Evolutionary conservation across 805 yeast species (phyloP).

Genomic region (Dipodascopsis uninucleata): DNA sequence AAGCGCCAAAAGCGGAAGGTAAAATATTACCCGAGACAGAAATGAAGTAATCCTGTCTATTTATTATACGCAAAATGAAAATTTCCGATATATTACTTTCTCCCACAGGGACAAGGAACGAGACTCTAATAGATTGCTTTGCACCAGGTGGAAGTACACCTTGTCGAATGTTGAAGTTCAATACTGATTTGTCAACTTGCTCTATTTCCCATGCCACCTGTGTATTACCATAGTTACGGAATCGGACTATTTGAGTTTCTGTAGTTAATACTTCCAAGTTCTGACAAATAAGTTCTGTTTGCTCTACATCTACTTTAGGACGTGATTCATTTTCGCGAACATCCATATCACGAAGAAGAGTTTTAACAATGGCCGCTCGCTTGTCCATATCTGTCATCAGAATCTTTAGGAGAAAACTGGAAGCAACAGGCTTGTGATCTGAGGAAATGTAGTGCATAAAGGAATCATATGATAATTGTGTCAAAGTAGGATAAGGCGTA

Average conservation of each 20-base stretch:
- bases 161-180: conserved; percentile 30
- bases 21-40: conserved; percentile 27
- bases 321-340: conserved; percentile 45
- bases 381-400: conserved; percentile 40
- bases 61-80: conserved; percentile 33
- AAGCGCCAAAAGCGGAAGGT: conserved; percentile 36
- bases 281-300: conserved; percentile 35
- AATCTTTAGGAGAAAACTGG: conserved; percentile 37
- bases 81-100: conserved; percentile 25
- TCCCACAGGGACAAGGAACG: conserved; percentile 9
- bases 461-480: conserved; percentile 32
- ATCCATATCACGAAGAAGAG: conserved; percentile 43
- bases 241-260: conserved; percentile 29
- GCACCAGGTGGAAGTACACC: conserved; percentile 30
- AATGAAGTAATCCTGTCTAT: conserved; percentile 36
- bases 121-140: conserved; percentile 26
- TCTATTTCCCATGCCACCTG: conserved; percentile 41
- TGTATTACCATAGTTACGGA: conserved; percentile 41
- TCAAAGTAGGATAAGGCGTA: conserved; percentile 31
- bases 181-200: conserved; percentile 29
- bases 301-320: conserved; percentile 41
- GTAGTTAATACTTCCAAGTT: conserved; percentile 32
- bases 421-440: conserved; percentile 56
- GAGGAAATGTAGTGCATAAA: conserved; percentile 39
- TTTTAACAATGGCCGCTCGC: conserved; percentile 38